A percentile compares a stretch with the other conserved stretches of the same genome.
These are phyloP conservation scores for Pichia sp. DNA, from an alignment of 1,139 yeast genomes.

Conservation along the genomic window DNA sequence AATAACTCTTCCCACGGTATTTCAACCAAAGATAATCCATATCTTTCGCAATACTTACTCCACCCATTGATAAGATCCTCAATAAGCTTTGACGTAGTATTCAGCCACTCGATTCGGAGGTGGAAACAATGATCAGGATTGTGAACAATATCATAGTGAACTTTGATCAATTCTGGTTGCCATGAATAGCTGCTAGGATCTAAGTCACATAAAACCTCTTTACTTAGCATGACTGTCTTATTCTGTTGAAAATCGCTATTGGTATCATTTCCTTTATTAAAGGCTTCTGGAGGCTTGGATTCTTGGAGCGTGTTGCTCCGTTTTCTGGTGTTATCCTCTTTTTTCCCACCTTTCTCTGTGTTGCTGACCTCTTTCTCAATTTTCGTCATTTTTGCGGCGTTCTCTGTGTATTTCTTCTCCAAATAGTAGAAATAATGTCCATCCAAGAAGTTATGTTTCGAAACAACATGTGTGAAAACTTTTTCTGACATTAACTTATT, in stretches of 20 bases:
- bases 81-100: conserved; percentile 80
- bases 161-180: conserved; percentile 72
- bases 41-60: conserved; percentile 78
- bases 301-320: conserved; percentile 3
- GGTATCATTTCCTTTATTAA: neutral
- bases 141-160: conserved; percentile 88
- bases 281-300: neutral
- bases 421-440: conserved; percentile 89
- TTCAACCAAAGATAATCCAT: conserved; percentile 85
- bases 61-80: conserved; percentile 84
- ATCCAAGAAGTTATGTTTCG: conserved; percentile 78
- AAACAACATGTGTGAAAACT: conserved; percentile 74
- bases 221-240: conserved; percentile 46
- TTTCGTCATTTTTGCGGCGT: neutral
- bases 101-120: conserved; percentile 86
- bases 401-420: conserved; percentile 41
- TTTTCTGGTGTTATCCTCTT: neutral
- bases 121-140: conserved; percentile 96
- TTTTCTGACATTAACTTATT: conserved; percentile 69
- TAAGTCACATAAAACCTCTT: conserved; percentile 65
- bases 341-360: neutral
- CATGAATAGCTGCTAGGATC: conserved; percentile 72
- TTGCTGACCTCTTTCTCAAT: neutral
- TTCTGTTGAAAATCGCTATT: neutral
- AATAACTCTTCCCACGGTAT: conserved; percentile 89